Evolutionary conservation across 257 asterid genomes (phyloP), one percentile per base, ranked within the genome.

Genomic region (Hygrophila difformis): DNA sequence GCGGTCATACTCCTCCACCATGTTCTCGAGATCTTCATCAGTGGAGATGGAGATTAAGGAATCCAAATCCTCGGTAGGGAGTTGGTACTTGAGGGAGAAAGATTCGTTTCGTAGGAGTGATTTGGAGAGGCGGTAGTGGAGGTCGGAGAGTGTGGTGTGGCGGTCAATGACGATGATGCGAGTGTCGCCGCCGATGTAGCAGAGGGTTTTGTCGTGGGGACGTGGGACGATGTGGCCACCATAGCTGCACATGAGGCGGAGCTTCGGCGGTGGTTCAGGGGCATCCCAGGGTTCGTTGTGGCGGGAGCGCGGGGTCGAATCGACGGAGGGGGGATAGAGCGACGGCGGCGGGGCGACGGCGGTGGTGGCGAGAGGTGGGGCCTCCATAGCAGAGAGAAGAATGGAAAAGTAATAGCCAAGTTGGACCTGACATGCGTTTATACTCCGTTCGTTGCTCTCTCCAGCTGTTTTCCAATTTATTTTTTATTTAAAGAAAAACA

Each of bases 211-310:
- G 48, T 87, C 94, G 70, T 84, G 95, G 0, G 95, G 97, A 3
- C 97, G 95, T 37, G 97, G 97, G 59, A 81, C 51, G 50, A 87
- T 84, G 55, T 74, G 95, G 2, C 95, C 97, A 49, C 93, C 93
- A 58, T 81, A 87, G 71, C 97, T 84, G 65, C 95, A 84, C 97
- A 87, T 87, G 14, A 87, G 73, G 2, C 97, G 92, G 63, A 87
- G 88, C 53, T 84, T 84, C 24, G 46, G 66, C 4, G 38, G 71
- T 39, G 29, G 67, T 23, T 24, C 55, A 60, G 18, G 71, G 59
- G 21, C 72, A 6, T 77, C 81, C 75, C 74, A 77, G 15, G 94
- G 66, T 40, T 58, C 73, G 1, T 72, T 64, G 29, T 64, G 59
- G 3, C 71, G 77, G 18, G 79, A 70, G 42, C 68, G 75, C 0